These are phyloP conservation scores for Trichophyton verrucosum DNA, from an alignment of 2,329 filamentous ascomycete species.

Conservation along the genomic window DNA sequence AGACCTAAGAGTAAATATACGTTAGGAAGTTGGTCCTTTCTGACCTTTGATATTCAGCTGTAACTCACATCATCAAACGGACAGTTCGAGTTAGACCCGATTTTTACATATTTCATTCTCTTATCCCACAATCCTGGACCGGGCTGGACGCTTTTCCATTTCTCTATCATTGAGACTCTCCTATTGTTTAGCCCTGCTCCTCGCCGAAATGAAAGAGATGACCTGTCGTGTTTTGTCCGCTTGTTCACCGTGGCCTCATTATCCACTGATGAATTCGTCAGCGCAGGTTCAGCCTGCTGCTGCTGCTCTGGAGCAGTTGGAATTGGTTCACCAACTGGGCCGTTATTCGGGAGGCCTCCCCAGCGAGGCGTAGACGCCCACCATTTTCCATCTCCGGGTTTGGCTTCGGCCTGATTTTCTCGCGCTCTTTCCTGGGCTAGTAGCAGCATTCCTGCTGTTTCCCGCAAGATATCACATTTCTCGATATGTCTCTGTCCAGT, in stretches of 20 bases:
- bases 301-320: conserved; percentile 17
- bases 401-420: conserved; percentile 39
- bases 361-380: conserved; percentile 46
- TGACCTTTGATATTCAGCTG: background rate
- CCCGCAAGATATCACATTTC: conserved; percentile 44
- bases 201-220: conserved; percentile 22
- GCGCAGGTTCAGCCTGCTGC: background rate
- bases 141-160: conserved; percentile 42
- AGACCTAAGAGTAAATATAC: conserved; percentile 34
- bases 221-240: conserved; percentile 25
- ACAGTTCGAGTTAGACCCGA: conserved; percentile 39
- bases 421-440: conserved; percentile 49
- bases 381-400: conserved; percentile 47
- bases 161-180: conserved; percentile 36
- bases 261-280: background rate
- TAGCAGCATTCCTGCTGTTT: conserved; percentile 45
- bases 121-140: conserved; percentile 45
- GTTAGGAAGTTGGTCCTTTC: background rate
- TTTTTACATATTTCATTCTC: conserved; percentile 43
- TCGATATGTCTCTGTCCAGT: conserved; percentile 25
- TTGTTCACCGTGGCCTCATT: conserved; percentile 24
- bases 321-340: conserved; percentile 1
- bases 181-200: conserved; percentile 23
- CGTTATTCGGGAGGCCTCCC: conserved; percentile 32
- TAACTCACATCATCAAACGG: conserved; percentile 45